Evolutionary conservation across 805 yeast genomes (phyloP).

Genomic region (Candida dendrica): DNA sequence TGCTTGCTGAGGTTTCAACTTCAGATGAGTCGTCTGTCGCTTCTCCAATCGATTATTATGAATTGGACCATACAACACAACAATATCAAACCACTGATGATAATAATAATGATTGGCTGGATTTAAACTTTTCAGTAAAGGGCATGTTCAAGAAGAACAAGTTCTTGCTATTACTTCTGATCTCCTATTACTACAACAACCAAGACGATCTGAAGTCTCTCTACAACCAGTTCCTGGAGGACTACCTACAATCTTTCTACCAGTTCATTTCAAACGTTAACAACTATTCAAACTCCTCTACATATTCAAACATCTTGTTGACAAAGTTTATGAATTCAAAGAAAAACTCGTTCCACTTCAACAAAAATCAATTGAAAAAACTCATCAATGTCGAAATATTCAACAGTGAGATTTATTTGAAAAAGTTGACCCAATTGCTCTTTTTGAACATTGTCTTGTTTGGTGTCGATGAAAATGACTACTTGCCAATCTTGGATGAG

Average conservation of each 20-base stretch:
- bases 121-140: constrained; percentile 8
- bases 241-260: constrained; percentile 19
- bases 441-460: constrained; percentile 12
- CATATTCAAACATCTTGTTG: constrained; percentile 12
- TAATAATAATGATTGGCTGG: constrained; percentile 6
- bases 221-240: constrained; percentile 8
- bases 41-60: background rate
- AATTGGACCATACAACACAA: background rate
- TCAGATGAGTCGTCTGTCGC: background rate
- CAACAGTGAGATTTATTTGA: constrained; percentile 17
- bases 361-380: constrained; percentile 13
- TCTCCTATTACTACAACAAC: constrained; percentile 7
- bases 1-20: background rate
- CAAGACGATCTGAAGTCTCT: background rate
- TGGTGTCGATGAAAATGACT: constrained; percentile 9
- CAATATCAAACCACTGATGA: background rate
- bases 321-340: background rate
- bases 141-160: constrained; percentile 13
- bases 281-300: constrained; percentile 14
- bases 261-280: constrained; percentile 15
- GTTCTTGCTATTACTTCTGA: constrained; percentile 10
- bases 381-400: constrained; percentile 16
- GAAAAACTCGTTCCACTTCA: constrained; percentile 6
- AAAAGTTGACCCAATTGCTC: constrained; percentile 12
- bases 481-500: constrained; percentile 5